Evolutionary conservation across 75 land plant genomes (phyloP).

Genomic region (Gnetum montanum): DNA sequence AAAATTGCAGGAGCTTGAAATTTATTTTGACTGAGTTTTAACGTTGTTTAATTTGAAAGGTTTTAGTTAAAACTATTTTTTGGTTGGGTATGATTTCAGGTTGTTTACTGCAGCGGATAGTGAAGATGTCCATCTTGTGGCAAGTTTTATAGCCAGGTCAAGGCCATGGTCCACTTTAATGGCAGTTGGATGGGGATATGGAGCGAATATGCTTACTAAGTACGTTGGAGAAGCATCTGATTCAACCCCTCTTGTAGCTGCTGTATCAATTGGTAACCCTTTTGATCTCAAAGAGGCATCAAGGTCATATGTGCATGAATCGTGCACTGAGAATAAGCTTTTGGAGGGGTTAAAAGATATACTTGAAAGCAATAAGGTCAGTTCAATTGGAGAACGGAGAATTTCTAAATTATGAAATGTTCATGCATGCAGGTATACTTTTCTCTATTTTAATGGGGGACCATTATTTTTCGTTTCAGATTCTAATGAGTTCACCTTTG

Average conservation of each 20-base stretch:
- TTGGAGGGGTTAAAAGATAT: slow-evolving; percentile 63
- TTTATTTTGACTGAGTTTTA: too few species aligned
- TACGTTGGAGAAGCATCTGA: slow-evolving; percentile 82
- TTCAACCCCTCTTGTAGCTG: slow-evolving; percentile 74
- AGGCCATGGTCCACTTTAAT: slow-evolving; percentile 82
- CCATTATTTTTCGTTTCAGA: not conserved
- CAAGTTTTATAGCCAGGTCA: slow-evolving; percentile 43
- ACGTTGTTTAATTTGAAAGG: too few species aligned
- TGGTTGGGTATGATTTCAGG: too few species aligned
- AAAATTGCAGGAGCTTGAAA: too few species aligned
- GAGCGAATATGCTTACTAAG: slow-evolving; percentile 93
- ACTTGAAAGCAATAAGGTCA: slow-evolving; percentile 78
- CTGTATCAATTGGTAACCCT: slow-evolving; percentile 82
- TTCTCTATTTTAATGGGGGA: not conserved
- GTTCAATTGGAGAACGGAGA: not conserved
- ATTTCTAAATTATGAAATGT: not conserved
- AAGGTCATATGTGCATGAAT: slow-evolving; percentile 25
- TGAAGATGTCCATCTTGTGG: slow-evolving; percentile 76
- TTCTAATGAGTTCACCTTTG: not conserved
- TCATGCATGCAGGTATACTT: not conserved
- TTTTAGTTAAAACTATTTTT: too few species aligned
- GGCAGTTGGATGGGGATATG: slow-evolving; percentile 92
- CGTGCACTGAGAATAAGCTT: slow-evolving; percentile 38
- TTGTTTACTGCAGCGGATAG: slow-evolving; percentile 98
- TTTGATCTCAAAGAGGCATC: slow-evolving; percentile 78